phyloP scores from a whole-genome alignment of 345 rosid genomes.

The Eucalyptus victrix region DNA sequence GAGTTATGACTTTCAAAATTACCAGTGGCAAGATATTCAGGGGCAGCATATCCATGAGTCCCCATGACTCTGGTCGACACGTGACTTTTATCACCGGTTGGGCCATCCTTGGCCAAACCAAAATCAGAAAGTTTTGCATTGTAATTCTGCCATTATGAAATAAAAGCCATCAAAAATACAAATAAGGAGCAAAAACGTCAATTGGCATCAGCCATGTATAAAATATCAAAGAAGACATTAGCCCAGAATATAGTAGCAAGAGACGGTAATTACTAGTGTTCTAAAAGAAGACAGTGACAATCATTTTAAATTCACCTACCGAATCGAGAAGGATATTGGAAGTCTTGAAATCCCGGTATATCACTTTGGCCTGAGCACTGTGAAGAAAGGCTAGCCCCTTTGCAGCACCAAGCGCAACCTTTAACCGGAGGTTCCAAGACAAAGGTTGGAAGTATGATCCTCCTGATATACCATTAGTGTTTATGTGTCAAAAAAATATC shows the following conservation, averaged over 20 bases:
- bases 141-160: conserved; percentile 26
- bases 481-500: not conserved
- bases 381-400: conserved; percentile 77
- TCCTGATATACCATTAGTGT: conserved; percentile 20
- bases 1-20: not conserved
- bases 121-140: conserved; percentile 75
- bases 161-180: not conserved
- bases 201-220: not conserved
- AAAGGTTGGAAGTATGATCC: conserved; percentile 75
- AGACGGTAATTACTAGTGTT: not conserved
- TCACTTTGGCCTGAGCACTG: conserved; percentile 45
- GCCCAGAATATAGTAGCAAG: not conserved
- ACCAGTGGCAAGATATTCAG: conserved; percentile 79
- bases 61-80: conserved; percentile 75
- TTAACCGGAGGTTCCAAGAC: conserved; percentile 65
- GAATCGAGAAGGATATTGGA: conserved; percentile 61
- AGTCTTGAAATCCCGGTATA: conserved; percentile 65
- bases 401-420: conserved; percentile 71
- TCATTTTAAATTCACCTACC: conserved; percentile 15
- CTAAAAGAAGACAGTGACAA: not conserved
- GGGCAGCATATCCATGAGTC: conserved; percentile 72
- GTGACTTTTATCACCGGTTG: conserved; percentile 62
- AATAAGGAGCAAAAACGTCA: not conserved
- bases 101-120: conserved; percentile 82
- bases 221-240: not conserved